These are phyloP conservation scores for Simplicillium sp. DNA, from an alignment of 2,329 filamentous ascomycete genomes.

Conservation along the genomic window DNA sequence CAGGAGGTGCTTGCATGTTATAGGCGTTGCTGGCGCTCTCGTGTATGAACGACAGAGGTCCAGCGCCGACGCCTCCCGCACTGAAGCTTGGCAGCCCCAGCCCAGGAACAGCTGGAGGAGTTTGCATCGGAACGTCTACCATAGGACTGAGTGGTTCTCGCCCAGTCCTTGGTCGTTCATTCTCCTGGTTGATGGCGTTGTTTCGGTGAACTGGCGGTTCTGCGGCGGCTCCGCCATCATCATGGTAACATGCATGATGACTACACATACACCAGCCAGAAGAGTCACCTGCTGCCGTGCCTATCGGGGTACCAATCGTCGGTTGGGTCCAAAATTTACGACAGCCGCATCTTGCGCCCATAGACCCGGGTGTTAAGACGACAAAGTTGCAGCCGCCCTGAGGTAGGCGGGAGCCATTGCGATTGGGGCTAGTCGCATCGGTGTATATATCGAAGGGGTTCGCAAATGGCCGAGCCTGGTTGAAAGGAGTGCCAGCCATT, in stretches of 20 bases:
- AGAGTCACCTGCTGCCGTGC: slow-evolving; percentile 27
- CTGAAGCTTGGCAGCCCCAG: slow-evolving; percentile 30
- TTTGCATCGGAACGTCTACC: slow-evolving; percentile 35
- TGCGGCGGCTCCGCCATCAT: slow-evolving; percentile 27
- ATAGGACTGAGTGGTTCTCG: slow-evolving; percentile 44
- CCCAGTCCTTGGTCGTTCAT: slow-evolving; percentile 36
- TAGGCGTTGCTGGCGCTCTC: slow-evolving; percentile 17
- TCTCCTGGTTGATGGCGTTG: slow-evolving; percentile 35
- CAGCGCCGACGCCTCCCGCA: slow-evolving; percentile 13
- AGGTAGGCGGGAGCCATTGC: slow-evolving; percentile 28
- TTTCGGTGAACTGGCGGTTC: slow-evolving; percentile 11
- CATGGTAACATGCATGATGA: slow-evolving; percentile 54
- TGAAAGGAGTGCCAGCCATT: slow-evolving; percentile 45
- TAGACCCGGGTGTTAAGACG: slow-evolving; percentile 41
- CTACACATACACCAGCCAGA: slow-evolving; percentile 51
- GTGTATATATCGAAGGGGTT: slow-evolving; percentile 47
- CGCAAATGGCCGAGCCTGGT: slow-evolving; percentile 29
- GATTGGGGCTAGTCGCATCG: slow-evolving; percentile 23
- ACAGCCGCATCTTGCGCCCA: slow-evolving; percentile 46
- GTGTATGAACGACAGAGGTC: slow-evolving; percentile 22
- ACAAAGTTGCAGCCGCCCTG: slow-evolving; percentile 49
- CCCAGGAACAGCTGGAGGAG: slow-evolving; percentile 23
- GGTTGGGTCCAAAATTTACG: slow-evolving; percentile 50
- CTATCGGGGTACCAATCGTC: slow-evolving; percentile 19
- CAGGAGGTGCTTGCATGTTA: slow-evolving; percentile 13